Evolutionary conservation across 139 green algal genomes (phyloP).

Genomic region (Volvox reticuliferus): DNA sequence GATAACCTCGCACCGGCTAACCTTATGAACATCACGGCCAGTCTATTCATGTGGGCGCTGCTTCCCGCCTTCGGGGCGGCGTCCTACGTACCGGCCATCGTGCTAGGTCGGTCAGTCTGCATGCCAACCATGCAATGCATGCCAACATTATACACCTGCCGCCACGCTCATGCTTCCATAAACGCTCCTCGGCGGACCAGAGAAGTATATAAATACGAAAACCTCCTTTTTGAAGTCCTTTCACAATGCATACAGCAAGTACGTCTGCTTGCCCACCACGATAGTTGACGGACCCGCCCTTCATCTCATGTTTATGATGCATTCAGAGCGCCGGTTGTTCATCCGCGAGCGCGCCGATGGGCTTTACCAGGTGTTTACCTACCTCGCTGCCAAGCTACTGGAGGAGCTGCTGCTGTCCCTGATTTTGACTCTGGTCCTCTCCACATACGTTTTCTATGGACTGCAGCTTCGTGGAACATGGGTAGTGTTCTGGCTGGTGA

Average conservation of each 20-base stretch:
- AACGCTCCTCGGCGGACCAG: neutral
- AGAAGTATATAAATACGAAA: neutral
- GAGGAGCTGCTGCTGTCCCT: slow-evolving; percentile 63
- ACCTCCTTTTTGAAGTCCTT: neutral
- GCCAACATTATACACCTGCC: too few relatives aligned
- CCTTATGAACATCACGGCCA: slow-evolving; percentile 77
- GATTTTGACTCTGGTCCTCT: slow-evolving; percentile 32
- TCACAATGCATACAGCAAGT: too few relatives aligned
- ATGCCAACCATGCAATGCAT: too few relatives aligned
- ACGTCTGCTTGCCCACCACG: too few relatives aligned
- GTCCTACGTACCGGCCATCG: slow-evolving; percentile 82
- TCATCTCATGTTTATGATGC: neutral
- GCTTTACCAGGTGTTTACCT: slow-evolving; percentile 80
- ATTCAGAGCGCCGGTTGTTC: slow-evolving; percentile 80
- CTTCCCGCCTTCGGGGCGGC: slow-evolving; percentile 81
- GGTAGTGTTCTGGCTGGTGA: slow-evolving; percentile 59
- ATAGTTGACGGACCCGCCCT: too few relatives aligned
- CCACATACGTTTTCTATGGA: slow-evolving; percentile 47
- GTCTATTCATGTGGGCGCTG: slow-evolving; percentile 76
- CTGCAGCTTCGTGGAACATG: slow-evolving; percentile 50
- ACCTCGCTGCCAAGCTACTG: slow-evolving; percentile 76
- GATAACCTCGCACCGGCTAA: slow-evolving; percentile 53
- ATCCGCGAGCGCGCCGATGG: slow-evolving; percentile 81
- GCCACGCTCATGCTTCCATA: neutral
- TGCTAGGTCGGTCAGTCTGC: slow-evolving; percentile 68